These are phyloP conservation scores for Fusarium nygamai DNA, from an alignment of 2,329 filamentous ascomycete genomes.

Conservation along the genomic window DNA sequence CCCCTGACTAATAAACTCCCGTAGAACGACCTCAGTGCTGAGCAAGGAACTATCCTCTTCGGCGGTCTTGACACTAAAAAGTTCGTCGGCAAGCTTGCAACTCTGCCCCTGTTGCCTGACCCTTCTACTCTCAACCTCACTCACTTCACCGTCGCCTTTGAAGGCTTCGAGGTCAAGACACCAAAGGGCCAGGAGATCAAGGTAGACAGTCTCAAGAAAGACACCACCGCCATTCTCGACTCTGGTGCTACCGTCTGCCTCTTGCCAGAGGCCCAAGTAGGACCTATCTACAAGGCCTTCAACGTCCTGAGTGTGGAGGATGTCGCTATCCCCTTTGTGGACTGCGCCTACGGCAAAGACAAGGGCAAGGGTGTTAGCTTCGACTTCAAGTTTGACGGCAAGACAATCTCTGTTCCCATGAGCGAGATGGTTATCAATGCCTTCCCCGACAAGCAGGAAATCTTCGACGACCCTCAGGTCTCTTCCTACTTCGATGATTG, in stretches of 20 bases:
- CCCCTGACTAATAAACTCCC: slow-evolving; percentile 6
- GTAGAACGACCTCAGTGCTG: slow-evolving; percentile 69
- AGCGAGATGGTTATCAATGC: slow-evolving; percentile 62
- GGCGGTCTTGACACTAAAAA: slow-evolving; percentile 82
- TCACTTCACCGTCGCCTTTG: slow-evolving; percentile 48
- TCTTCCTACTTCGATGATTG: slow-evolving; percentile 50
- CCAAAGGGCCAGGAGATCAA: slow-evolving; percentile 46
- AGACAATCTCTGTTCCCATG: slow-evolving; percentile 60
- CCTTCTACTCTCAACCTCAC: slow-evolving; percentile 53
- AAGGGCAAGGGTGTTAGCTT: slow-evolving; percentile 58
- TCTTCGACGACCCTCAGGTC: slow-evolving; percentile 53
- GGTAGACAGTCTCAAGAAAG: slow-evolving; percentile 52
- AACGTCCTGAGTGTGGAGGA: slow-evolving; percentile 56
- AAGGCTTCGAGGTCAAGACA: slow-evolving; percentile 52
- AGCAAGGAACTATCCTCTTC: slow-evolving; percentile 77
- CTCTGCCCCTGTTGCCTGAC: slow-evolving; percentile 57
- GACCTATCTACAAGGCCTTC: slow-evolving; percentile 61
- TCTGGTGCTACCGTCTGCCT: slow-evolving; percentile 78
- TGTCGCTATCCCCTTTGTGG: slow-evolving; percentile 60
- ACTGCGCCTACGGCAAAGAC: slow-evolving; percentile 60
- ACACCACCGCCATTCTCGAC: slow-evolving; percentile 76
- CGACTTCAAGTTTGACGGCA: slow-evolving; percentile 62
- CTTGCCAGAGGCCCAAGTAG: slow-evolving; percentile 68
- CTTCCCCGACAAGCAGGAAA: slow-evolving; percentile 50
- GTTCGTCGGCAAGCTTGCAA: slow-evolving; percentile 64